Percentiles rank a stretch among this genome's conserved stretches.
phyloP scores from a whole-genome alignment of 805 yeast species.

The Candida ulmi region DNA sequence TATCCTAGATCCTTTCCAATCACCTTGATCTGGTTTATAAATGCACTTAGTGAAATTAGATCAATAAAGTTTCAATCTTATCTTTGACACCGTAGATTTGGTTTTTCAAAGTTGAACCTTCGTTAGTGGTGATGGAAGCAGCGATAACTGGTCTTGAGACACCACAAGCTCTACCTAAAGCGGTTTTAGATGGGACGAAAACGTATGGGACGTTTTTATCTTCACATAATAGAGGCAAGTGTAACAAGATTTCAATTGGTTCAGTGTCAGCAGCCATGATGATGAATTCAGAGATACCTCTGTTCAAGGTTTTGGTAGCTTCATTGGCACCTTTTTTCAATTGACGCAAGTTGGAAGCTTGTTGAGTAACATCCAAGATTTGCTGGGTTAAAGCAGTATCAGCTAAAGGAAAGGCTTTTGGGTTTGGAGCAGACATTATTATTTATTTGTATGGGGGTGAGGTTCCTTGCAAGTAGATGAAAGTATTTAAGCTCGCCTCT shows the following conservation, averaged over 20 bases:
- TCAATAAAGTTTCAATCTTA: constrained; percentile 96
- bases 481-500: constrained; percentile 25
- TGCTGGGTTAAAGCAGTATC: constrained; percentile 94
- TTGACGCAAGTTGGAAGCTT: constrained; percentile 96
- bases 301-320: constrained; percentile 97
- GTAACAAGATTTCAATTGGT: constrained; percentile 97
- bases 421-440: constrained; percentile 83
- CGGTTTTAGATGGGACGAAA: constrained; percentile 96
- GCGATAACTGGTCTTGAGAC: constrained; percentile 99
- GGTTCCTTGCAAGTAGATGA: constrained; percentile 37
- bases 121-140: constrained; percentile 97
- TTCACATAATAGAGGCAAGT: constrained; percentile 95
- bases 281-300: constrained; percentile 99
- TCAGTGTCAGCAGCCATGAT: constrained; percentile 99
- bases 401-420: constrained; percentile 98
- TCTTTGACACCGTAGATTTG: constrained; percentile 98
- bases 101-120: constrained; percentile 94
- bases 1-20: neutral
- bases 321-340: constrained; percentile 99
- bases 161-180: constrained; percentile 99
- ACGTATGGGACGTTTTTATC: constrained; percentile 99
- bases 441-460: constrained; percentile 21
- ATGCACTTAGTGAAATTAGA: constrained; percentile 42
- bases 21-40: no score
- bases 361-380: constrained; percentile 96